These are phyloP conservation scores for Xylariaceae sp. DNA, from an alignment of 2,329 filamentous ascomycete species.

Conservation along the genomic window DNA sequence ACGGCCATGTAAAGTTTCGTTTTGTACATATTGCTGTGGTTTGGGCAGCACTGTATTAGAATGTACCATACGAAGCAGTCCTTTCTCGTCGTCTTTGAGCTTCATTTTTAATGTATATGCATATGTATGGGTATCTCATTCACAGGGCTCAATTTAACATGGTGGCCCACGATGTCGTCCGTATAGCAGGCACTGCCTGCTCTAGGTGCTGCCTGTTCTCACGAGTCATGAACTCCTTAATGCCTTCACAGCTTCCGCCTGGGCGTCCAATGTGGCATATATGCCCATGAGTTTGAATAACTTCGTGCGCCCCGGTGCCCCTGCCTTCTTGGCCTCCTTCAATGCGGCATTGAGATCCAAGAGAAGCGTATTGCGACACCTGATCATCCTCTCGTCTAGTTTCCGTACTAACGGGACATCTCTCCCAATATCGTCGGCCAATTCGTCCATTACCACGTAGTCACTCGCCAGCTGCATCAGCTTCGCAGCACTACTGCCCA, in stretches of 20 bases:
- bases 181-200: neutral
- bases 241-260: conserved; percentile 47
- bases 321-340: conserved; percentile 40
- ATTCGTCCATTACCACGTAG: conserved; percentile 38
- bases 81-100: neutral
- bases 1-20: conserved; percentile 46
- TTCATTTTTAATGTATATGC: neutral
- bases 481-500: conserved; percentile 44
- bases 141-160: neutral
- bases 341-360: conserved; percentile 49
- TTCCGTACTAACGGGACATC: conserved; percentile 47
- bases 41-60: conserved; percentile 20
- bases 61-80: conserved; percentile 16
- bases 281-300: conserved; percentile 49
- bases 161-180: neutral
- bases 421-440: conserved; percentile 43
- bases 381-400: conserved; percentile 46
- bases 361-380: conserved; percentile 53
- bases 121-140: conserved; percentile 7
- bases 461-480: conserved; percentile 43
- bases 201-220: neutral
- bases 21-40: conserved; percentile 15
- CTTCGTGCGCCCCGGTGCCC: conserved; percentile 39
- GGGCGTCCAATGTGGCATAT: conserved; percentile 49
- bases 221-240: conserved; percentile 37